Evolutionary conservation across 2,329 filamentous ascomycete genomes (phyloP).

Genomic region (Orbilia ellipsospora): DNA sequence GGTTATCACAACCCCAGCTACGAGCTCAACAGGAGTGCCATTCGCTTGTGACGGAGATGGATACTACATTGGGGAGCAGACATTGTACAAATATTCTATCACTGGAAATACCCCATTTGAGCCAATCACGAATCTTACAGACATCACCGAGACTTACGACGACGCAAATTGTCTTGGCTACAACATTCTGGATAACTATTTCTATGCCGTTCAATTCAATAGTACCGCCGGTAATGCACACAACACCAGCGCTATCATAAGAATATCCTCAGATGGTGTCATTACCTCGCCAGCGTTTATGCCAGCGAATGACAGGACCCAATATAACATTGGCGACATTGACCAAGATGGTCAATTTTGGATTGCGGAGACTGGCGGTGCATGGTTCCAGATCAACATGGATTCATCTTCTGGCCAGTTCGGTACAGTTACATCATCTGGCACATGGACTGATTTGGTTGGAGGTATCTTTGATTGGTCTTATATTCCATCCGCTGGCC

Average conservation of each 20-base stretch:
- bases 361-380: neutral
- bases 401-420: neutral
- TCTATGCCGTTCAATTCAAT: slow-evolving; percentile 2
- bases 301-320: neutral
- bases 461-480: too few species aligned
- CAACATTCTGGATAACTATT: neutral
- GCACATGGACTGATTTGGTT: neutral
- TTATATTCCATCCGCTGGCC: too few species aligned
- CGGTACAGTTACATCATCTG: neutral
- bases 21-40: neutral
- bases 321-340: neutral
- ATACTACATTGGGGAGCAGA: neutral
- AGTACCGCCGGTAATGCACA: too few species aligned
- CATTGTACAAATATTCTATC: neutral
- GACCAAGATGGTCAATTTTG: slow-evolving; percentile 1
- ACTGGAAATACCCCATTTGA: neutral
- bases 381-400: neutral
- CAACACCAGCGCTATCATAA: neutral
- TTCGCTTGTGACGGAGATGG: neutral
- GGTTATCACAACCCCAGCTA: neutral
- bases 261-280: neutral
- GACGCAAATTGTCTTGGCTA: neutral
- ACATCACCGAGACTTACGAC: neutral
- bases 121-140: neutral
- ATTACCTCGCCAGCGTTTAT: neutral